Conservation (phyloP, 441 rosid genomes). For the Brassica hybrid region DNA sequence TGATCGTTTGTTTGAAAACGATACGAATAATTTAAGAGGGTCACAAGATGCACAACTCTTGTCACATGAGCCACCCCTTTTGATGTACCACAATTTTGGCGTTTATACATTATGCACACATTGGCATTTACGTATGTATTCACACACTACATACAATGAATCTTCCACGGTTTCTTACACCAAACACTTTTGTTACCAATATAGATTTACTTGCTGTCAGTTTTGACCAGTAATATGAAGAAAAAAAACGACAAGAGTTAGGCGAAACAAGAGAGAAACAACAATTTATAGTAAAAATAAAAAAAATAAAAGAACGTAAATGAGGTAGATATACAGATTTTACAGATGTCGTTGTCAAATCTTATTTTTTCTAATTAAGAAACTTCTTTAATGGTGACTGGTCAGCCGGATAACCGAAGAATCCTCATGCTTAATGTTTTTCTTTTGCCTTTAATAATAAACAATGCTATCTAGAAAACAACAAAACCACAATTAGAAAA, state of each 20-base stretch:
- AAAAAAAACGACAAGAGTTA: slow-evolving; percentile 9
- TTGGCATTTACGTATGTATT: slow-evolving; percentile 18
- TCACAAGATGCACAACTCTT: slow-evolving; percentile 26
- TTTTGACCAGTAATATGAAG: slow-evolving; percentile 26
- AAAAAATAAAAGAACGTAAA: background rate
- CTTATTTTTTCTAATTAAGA: slow-evolving; percentile 2
- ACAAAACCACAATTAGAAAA: slow-evolving; percentile 30
- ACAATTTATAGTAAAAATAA: background rate
- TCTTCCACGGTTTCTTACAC: slow-evolving; percentile 32
- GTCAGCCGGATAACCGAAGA: slow-evolving; percentile 41
- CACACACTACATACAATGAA: slow-evolving; percentile 14
- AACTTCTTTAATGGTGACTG: slow-evolving; percentile 42
- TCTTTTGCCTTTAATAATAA: background rate
- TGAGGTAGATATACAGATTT: slow-evolving; percentile 24
- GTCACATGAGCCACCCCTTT: slow-evolving; percentile 41
- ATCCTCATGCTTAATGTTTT: slow-evolving; percentile 37
- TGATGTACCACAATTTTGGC: slow-evolving; percentile 29
- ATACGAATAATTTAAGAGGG: slow-evolving; percentile 23
- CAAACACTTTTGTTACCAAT: slow-evolving; percentile 26
- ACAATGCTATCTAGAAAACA: slow-evolving; percentile 9
- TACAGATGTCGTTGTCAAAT: slow-evolving; percentile 40
- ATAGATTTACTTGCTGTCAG: slow-evolving; percentile 16
- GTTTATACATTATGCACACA: slow-evolving; percentile 10
- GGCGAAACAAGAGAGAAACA: slow-evolving; percentile 15
- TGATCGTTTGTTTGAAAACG: slow-evolving; percentile 3